phyloP scores from a whole-genome alignment of 805 yeast species.

The Wickerhamomyces mucosus region DNA sequence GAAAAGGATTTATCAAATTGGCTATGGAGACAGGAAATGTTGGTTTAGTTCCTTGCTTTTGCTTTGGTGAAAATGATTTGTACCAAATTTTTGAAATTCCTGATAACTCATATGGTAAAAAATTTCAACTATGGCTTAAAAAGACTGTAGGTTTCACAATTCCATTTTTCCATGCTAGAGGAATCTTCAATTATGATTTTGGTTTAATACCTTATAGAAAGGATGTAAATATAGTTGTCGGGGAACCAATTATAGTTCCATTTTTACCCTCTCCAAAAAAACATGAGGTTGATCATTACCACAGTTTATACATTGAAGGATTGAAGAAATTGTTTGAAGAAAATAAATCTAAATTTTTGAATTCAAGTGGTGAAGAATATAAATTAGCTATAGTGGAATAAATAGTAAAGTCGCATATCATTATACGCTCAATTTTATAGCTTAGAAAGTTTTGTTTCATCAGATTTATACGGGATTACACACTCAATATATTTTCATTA shows the following conservation, averaged over 20 bases:
- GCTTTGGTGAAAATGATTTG: conserved; percentile 81
- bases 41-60: conserved; percentile 76
- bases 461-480: too few species aligned
- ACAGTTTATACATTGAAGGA: conserved; percentile 56
- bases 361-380: conserved; percentile 6
- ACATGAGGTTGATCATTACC: conserved; percentile 59
- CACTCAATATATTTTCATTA: too few species aligned
- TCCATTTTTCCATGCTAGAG: conserved; percentile 88
- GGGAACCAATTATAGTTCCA: conserved; percentile 57
- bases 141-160: conserved; percentile 68
- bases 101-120: conserved; percentile 36
- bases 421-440: background rate
- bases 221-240: conserved; percentile 69
- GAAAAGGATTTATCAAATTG: conserved; percentile 83
- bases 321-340: conserved; percentile 55
- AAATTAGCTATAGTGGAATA: conserved; percentile 17
- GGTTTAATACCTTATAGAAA: conserved; percentile 83
- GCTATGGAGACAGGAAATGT: conserved; percentile 78
- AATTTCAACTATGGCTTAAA: conserved; percentile 67
- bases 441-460: background rate
- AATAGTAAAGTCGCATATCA: conserved; percentile 1
- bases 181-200: conserved; percentile 84
- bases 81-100: conserved; percentile 40
- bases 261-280: conserved; percentile 32
- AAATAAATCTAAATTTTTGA: conserved; percentile 43